Evolutionary conservation across 192 early-diverging fungal genomes (phyloP).

Genomic region (Phlyctochytrium arcticum): DNA sequence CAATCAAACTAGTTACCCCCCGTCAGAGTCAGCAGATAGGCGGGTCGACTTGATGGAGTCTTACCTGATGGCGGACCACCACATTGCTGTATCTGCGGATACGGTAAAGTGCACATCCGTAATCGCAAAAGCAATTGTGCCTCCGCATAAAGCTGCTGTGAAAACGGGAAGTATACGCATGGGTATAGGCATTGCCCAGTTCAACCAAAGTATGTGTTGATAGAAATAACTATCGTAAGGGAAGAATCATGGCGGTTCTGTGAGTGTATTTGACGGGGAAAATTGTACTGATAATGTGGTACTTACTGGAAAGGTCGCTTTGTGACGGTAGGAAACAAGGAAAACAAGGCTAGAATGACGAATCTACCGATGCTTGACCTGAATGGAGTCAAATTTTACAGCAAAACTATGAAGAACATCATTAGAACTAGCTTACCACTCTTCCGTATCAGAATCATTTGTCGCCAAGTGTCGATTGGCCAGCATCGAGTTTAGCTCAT

Average conservation of each 20-base stretch:
- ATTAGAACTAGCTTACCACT: constrained; percentile 5
- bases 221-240: too few species aligned
- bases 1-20: neutral
- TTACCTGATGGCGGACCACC: constrained; percentile 12
- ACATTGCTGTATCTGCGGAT: neutral
- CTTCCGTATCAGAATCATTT: constrained; percentile 15
- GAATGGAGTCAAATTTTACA: too few species aligned
- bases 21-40: neutral
- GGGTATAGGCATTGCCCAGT: neutral
- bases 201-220: too few species aligned
- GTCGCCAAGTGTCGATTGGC: constrained; percentile 12
- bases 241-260: too few species aligned
- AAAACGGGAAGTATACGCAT: neutral
- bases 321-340: too few species aligned
- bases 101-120: neutral
- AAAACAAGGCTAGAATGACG: too few species aligned
- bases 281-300: too few species aligned
- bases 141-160: neutral
- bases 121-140: neutral
- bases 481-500: constrained; percentile 7
- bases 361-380: too few species aligned
- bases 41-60: neutral
- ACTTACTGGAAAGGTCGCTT: too few species aligned
- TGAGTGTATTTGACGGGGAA: too few species aligned
- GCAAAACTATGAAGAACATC: too few species aligned